A percentile compares a stretch with the other conserved stretches of the same genome.
Evolutionary conservation across 306 rosid species (phyloP).

Genomic region (Cucurbita maxima): DNA sequence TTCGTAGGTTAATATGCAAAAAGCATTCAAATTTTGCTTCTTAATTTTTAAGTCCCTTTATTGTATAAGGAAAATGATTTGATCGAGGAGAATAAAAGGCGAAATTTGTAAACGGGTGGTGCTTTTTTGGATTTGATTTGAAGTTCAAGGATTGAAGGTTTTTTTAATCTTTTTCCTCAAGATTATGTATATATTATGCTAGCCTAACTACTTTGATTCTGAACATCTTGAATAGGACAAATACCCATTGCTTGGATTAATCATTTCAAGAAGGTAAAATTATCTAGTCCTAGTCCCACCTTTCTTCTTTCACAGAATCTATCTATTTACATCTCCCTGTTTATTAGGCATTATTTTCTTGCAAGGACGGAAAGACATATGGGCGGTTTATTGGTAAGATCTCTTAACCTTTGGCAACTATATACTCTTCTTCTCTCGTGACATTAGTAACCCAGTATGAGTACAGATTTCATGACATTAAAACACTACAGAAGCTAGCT

Average conservation of each 20-base stretch:
- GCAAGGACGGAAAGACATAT: conserved; percentile 41
- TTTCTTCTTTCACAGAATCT: conserved; percentile 7
- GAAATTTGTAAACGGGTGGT: neutral
- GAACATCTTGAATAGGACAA: conserved; percentile 34
- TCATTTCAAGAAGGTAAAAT: conserved; percentile 47
- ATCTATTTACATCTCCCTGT: conserved; percentile 12
- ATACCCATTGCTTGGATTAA: conserved; percentile 58
- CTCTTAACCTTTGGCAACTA: conserved; percentile 7
- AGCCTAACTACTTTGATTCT: conserved; percentile 10
- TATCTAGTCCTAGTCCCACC: neutral
- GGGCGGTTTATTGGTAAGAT: conserved; percentile 65
- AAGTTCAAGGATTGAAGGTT: neutral
- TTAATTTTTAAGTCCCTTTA: neutral
- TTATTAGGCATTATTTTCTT: conserved; percentile 43
- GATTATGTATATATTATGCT: neutral
- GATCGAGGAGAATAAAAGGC: neutral
- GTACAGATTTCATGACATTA: neutral
- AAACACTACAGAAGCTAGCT: neutral
- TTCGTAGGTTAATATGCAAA: neutral
- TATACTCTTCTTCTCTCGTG: neutral
- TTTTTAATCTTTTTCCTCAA: neutral
- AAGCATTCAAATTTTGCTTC: neutral
- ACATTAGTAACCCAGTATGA: neutral
- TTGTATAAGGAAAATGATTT: neutral
- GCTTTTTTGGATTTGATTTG: neutral